A percentile compares a stretch with the other conserved stretches of the same genome.
These are phyloP conservation scores for Quercus lobata DNA, from an alignment of 331 rosid species.

Conservation along the genomic window DNA sequence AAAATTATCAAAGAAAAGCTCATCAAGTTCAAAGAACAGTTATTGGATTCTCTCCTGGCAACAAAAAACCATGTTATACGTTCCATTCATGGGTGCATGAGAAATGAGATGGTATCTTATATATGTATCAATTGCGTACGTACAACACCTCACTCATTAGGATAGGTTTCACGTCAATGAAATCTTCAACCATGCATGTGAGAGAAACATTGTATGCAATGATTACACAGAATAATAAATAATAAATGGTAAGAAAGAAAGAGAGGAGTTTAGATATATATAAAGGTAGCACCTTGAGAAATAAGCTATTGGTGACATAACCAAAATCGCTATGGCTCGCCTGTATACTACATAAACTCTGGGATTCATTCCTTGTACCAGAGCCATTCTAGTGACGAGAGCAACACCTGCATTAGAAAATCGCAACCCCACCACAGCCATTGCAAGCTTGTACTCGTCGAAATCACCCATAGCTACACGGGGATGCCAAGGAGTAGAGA, in stretches of 20 bases:
- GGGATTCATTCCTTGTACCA: slow-evolving; percentile 59
- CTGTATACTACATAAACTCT: slow-evolving; percentile 45
- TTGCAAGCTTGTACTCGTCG: slow-evolving; percentile 26
- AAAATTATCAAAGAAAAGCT: slow-evolving; percentile 42
- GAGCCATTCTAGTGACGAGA: slow-evolving; percentile 32
- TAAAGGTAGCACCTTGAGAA: slow-evolving; percentile 29
- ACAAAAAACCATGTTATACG: background rate
- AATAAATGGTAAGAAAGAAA: too few relatives aligned
- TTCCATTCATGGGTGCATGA: too few relatives aligned
- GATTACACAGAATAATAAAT: too few relatives aligned
- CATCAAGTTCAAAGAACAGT: slow-evolving; percentile 26
- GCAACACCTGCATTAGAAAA: slow-evolving; percentile 28
- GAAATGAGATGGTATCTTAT: too few relatives aligned
- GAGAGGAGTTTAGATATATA: too few relatives aligned
- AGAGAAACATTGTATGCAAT: too few relatives aligned
- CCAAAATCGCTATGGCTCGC: slow-evolving; percentile 40
- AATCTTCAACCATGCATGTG: too few relatives aligned
- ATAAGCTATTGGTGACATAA: slow-evolving; percentile 43
- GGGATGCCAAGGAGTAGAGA: background rate
- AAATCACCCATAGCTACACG: slow-evolving; percentile 27
- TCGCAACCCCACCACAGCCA: slow-evolving; percentile 40
- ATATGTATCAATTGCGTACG: too few relatives aligned
- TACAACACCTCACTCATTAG: too few relatives aligned
- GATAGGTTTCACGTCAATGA: too few relatives aligned
- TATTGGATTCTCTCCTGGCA: slow-evolving; percentile 38